Evolutionary conservation across 805 yeast species (phyloP).

Genomic region (Candida andamanensis): DNA sequence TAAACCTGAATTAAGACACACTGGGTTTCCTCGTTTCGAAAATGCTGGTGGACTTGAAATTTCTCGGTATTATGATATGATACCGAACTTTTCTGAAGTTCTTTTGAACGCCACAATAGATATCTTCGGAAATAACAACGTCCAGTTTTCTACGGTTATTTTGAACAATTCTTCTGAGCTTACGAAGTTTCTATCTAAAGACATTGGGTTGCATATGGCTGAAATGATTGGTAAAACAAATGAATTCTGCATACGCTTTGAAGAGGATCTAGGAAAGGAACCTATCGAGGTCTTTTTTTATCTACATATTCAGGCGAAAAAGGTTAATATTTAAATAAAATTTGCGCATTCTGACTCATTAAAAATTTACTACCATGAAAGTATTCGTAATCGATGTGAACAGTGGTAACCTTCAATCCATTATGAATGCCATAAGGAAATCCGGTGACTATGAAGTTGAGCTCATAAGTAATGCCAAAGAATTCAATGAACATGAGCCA

Average conservation of each 20-base stretch:
- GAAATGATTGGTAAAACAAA: conserved; percentile 31
- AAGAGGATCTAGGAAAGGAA: conserved; percentile 9
- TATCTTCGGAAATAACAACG: conserved; percentile 30
- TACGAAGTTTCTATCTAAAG: conserved; percentile 24
- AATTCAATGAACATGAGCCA: conserved; percentile 38
- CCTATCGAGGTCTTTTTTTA: conserved; percentile 11
- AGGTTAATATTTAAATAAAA: too few relatives aligned
- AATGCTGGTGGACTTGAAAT: conserved; percentile 9
- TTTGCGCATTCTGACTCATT: not conserved
- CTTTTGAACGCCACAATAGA: conserved; percentile 17
- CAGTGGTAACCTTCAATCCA: conserved; percentile 88
- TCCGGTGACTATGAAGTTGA: conserved; percentile 63
- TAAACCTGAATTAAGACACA: conserved; percentile 7
- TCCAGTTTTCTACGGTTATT: conserved; percentile 25
- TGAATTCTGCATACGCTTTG: conserved; percentile 19
- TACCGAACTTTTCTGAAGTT: conserved; percentile 22
- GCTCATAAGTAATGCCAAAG: conserved; percentile 54
- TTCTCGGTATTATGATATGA: conserved; percentile 13
- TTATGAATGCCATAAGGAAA: conserved; percentile 76
- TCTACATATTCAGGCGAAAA: conserved; percentile 11
- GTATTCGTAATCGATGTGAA: conserved; percentile 86
- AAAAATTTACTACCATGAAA: conserved; percentile 2
- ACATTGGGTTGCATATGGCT: conserved; percentile 23
- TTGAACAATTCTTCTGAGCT: conserved; percentile 27
- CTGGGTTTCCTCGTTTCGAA: conserved; percentile 12